These are phyloP conservation scores for Melampsora larici-populina DNA, from an alignment of 1,284 basidiomycete genomes.

Conservation along the genomic window DNA sequence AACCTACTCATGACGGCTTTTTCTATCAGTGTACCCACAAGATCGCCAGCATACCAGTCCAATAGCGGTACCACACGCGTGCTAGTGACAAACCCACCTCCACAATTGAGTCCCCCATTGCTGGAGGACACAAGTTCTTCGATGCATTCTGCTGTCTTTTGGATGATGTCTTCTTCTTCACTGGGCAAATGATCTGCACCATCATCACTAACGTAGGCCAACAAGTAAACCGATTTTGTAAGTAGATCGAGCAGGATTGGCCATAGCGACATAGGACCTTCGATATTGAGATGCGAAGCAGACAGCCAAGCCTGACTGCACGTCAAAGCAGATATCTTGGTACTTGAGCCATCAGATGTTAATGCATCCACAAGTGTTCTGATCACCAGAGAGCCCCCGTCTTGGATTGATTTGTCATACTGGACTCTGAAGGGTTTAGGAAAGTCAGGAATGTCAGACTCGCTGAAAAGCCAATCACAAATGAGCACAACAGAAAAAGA, in stretches of 20 bases:
- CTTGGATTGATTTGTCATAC: slow-evolving; percentile 45
- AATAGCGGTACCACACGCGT: slow-evolving; percentile 44
- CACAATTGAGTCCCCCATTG: slow-evolving; percentile 36
- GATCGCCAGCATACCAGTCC: slow-evolving; percentile 44
- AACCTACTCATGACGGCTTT: slow-evolving; percentile 19
- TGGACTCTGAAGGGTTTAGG: slow-evolving; percentile 20
- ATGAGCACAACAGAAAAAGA: neutral
- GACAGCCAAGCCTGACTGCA: slow-evolving; percentile 33
- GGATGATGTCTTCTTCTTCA: slow-evolving; percentile 43
- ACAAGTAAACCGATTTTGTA: slow-evolving; percentile 16
- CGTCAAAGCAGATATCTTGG: slow-evolving; percentile 5
- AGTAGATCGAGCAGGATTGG: slow-evolving; percentile 25
- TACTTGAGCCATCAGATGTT: slow-evolving; percentile 45
- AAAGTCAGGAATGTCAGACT: neutral
- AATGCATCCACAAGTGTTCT: slow-evolving; percentile 45
- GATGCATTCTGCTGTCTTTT: slow-evolving; percentile 48
- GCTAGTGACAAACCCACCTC: slow-evolving; percentile 47
- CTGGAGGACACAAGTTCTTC: slow-evolving; percentile 45
- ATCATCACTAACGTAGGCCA: slow-evolving; percentile 13
- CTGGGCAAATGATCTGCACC: slow-evolving; percentile 42
- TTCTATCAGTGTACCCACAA: slow-evolving; percentile 35
- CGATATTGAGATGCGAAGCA: slow-evolving; percentile 25
- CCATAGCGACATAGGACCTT: slow-evolving; percentile 24
- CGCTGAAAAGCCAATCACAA: neutral
- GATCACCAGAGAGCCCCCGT: slow-evolving; percentile 38